Evolutionary conservation across 2,329 filamentous ascomycete genomes (phyloP).

Genomic region (Fusarium sterilihyphosum): DNA sequence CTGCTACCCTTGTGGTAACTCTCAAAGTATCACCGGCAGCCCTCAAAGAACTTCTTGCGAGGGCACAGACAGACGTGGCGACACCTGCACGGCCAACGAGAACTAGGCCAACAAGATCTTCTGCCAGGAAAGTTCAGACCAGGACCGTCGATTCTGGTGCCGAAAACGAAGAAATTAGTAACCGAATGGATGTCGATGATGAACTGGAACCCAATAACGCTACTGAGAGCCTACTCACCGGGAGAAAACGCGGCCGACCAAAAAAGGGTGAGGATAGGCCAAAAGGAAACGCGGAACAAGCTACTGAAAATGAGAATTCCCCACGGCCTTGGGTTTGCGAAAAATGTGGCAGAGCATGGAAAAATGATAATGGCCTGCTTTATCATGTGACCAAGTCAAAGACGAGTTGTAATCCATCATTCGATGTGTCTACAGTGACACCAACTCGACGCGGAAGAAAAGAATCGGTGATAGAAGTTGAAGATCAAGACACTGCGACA

Average conservation of each 20-base stretch:
- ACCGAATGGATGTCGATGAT: background rate
- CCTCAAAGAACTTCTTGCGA: background rate
- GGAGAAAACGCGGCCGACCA: conserved; percentile 42
- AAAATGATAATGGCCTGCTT: conserved; percentile 66
- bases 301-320: conserved; percentile 22
- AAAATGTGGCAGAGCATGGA: conserved; percentile 65
- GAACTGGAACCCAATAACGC: background rate
- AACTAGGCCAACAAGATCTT: conserved; percentile 18
- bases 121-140: conserved; percentile 9
- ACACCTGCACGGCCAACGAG: conserved; percentile 21
- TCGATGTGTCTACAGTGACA: conserved; percentile 32
- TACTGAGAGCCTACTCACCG: conserved; percentile 27
- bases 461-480: conserved; percentile 4
- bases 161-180: background rate
- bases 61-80: background rate
- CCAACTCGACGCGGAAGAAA: conserved; percentile 30
- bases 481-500: conserved; percentile 7
- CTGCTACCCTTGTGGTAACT: conserved; percentile 8
- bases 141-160: background rate
- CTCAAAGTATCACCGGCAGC: conserved; percentile 17
- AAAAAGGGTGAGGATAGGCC: conserved; percentile 20
- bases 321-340: conserved; percentile 58
- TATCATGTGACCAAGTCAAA: conserved; percentile 67
- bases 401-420: conserved; percentile 62
- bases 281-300: conserved; percentile 11